A percentile compares a stretch with the other conserved stretches of the same genome.
phyloP scores from a whole-genome alignment of 345 rosid genomes.

The Eucalyptus grandis region DNA sequence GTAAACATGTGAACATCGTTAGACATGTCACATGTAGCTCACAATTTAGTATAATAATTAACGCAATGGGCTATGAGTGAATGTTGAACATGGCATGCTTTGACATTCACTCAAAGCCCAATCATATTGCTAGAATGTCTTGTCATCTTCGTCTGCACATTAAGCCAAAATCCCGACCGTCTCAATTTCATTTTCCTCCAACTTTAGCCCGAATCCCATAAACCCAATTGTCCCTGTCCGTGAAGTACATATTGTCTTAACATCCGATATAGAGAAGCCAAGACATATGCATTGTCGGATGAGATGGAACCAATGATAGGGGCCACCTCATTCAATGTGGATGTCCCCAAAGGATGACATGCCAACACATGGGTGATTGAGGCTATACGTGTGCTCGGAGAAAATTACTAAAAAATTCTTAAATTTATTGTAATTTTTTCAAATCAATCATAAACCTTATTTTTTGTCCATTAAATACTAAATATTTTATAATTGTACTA shows the following conservation, averaged over 20 bases:
- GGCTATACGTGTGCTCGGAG: rapidly evolving
- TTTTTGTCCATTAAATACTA: too few relatives aligned
- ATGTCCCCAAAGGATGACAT: not conserved
- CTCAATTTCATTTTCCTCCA: not conserved
- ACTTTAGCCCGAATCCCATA: not conserved
- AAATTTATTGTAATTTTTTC: too few relatives aligned
- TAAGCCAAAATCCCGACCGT: not conserved
- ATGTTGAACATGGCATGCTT: not conserved
- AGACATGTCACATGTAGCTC: not conserved
- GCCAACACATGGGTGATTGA: not conserved
- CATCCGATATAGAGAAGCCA: not conserved
- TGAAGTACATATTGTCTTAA: not conserved
- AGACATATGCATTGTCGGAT: not conserved
- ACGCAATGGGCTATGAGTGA: not conserved
- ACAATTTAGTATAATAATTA: not conserved
- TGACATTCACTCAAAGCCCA: not conserved
- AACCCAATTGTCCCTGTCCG: not conserved
- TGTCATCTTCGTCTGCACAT: not conserved
- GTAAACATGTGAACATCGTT: not conserved
- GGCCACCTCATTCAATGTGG: not conserved
- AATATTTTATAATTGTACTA: too few relatives aligned
- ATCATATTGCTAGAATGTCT: not conserved
- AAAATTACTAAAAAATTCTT: too few relatives aligned
- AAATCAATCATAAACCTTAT: too few relatives aligned
- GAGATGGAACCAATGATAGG: not conserved